Base-by-base conservation (phyloP, 768 basidiomycete species). In the Chiua virens region DNA sequence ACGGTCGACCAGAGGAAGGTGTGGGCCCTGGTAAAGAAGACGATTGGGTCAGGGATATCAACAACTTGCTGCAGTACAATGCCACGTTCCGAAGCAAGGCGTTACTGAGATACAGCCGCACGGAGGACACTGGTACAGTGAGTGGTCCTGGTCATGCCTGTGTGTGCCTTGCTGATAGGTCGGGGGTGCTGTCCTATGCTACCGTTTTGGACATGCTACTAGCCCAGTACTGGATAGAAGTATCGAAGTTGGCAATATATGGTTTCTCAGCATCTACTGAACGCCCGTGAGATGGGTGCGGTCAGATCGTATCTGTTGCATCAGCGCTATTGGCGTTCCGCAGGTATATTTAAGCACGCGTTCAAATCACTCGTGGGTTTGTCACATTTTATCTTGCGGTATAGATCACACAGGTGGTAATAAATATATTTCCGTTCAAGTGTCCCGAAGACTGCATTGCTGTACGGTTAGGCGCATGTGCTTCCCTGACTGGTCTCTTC, bases 31-130 rank as follows among this genome's bases (percentile, higher is more conserved):
- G 89, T 11, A 89, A 87, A 62, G 89, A 91, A 60, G 90, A 92
- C 63, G 92, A 93, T 60, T 97, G 94, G 94, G 92, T 95, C n/a
- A 79, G 90, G 49, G 94, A 97, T 64, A 97, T 97, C 70, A 96
- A 96, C 68, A 93, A 92, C 58, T 71, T 97, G 52, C 72, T 97
- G 49, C 92, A 95, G 70, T 97, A 96, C 73, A 97, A 97, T 58
- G 91, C 91, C 25, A 92, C 93, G 0, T 97, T 97, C 70, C 75
- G 90, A 65, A 91, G 89, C 74, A 92, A 92, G 69, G 89, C 88
- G n/a, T 72, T 91, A 53, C 68, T 90, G 55, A 73, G 86, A 58
- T 86, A 91, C 60, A 84, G 81, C 63, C 79, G 87, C 56, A 80
- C 54, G 10, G 61, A 68, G 41, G 11, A 45, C 15, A 43, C 41